A percentile compares a stretch with the other conserved stretches of the same genome.
phyloP scores from a whole-genome alignment of 1,284 basidiomycete species.

The Ceraceosorus guamensis region DNA sequence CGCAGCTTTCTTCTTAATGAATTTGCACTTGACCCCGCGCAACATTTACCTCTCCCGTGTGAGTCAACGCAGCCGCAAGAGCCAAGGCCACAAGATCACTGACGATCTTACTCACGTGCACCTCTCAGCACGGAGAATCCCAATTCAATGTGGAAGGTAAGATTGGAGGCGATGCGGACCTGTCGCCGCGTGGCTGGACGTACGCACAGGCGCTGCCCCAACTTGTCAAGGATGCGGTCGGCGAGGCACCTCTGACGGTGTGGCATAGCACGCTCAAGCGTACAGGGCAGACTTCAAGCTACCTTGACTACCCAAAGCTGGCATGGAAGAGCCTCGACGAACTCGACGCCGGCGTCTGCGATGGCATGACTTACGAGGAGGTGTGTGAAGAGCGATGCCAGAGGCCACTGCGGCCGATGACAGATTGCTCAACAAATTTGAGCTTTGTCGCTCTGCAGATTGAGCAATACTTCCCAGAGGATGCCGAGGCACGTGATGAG shows the following conservation, averaged over 20 bases:
- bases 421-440: neutral
- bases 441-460: slow-evolving; percentile 53
- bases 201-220: slow-evolving; percentile 81
- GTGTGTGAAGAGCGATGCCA: no score
- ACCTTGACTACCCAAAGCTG: slow-evolving; percentile 79
- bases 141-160: slow-evolving; percentile 94
- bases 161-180: slow-evolving; percentile 87
- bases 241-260: slow-evolving; percentile 78
- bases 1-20: slow-evolving; percentile 89
- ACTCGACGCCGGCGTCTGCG: slow-evolving; percentile 95
- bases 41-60: slow-evolving; percentile 94
- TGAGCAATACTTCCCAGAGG: slow-evolving; percentile 86
- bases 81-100: neutral
- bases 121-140: slow-evolving; percentile 81
- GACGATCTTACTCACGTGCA: neutral
- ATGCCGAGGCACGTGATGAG: slow-evolving; percentile 96
- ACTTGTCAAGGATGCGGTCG: slow-evolving; percentile 82
- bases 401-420: no score
- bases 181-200: slow-evolving; percentile 74
- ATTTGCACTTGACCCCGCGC: slow-evolving; percentile 89
- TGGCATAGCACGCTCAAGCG: slow-evolving; percentile 94
- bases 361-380: slow-evolving; percentile 99
- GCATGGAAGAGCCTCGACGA: slow-evolving; percentile 99
- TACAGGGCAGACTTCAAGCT: slow-evolving; percentile 81
- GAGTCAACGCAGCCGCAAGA: slow-evolving; percentile 36